Conservation (phyloP, 2,329 filamentous ascomycete genomes). For the Hymenoscyphus albidus region DNA sequence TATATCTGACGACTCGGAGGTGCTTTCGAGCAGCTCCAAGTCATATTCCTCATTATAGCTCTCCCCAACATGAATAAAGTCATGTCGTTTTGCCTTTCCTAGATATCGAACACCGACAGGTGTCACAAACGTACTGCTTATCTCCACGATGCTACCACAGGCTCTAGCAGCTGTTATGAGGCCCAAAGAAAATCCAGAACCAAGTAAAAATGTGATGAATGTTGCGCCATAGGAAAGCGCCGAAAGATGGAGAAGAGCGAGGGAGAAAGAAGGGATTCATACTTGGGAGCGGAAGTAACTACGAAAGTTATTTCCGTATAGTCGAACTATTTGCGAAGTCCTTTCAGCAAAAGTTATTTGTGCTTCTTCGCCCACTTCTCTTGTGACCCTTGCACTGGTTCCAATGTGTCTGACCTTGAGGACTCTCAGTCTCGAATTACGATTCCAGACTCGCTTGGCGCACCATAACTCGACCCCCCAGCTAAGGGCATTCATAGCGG, state of each 20-base stretch:
- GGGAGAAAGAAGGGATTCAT: constrained; percentile 45
- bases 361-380: background rate
- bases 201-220: constrained; percentile 53
- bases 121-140: constrained; percentile 50
- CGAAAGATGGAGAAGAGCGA: constrained; percentile 51
- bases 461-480: constrained; percentile 40
- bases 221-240: constrained; percentile 52
- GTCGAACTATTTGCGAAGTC: constrained; percentile 12
- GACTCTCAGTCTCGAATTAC: constrained; percentile 28
- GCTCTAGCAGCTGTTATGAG: constrained; percentile 46
- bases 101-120: constrained; percentile 44
- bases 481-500: constrained; percentile 42
- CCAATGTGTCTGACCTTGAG: constrained; percentile 27
- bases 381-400: too few relatives aligned
- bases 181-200: constrained; percentile 45
- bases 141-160: constrained; percentile 47
- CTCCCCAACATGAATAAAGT: constrained; percentile 21
- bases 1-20: constrained; percentile 15
- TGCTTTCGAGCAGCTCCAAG: constrained; percentile 6
- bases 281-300: constrained; percentile 39
- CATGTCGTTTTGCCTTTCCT: constrained; percentile 32
- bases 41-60: constrained; percentile 26
- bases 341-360: background rate
- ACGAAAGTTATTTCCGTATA: constrained; percentile 34
- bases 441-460: constrained; percentile 40